Evolutionary conservation across 495 filamentous ascomycete genomes (phyloP), one percentile per base, ranked within the genome.

Genomic region (Trichoderma virens): DNA sequence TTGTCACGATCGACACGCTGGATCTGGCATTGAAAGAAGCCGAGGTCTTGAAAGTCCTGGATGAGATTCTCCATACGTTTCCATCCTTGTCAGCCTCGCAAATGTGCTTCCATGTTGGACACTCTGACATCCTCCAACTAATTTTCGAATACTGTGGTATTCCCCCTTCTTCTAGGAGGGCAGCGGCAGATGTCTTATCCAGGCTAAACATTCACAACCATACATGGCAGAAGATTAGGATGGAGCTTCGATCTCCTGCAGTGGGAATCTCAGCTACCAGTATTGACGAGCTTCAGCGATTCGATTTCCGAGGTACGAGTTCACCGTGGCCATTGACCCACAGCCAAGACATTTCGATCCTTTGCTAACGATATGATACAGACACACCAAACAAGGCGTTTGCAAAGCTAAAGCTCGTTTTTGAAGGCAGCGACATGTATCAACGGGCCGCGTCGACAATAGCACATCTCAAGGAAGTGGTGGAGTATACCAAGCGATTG

Each of bases 31-130:
- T 97, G 61, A 93, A 94, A 70, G 94, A 98, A 74, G 94, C 94
- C 1, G 94, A 98, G 71, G 89, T 91, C 4, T 86, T 98, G 64
- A 98, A 97, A 72, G 92, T 97, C 7, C 71, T 97, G 54, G 93
- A 98, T 71, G 94, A 98, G 69, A 88, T 97, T 54, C 82, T 95
- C 27, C 83, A 88, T 43, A 85, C 87, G 7, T 93, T 97, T 67
- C 93, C 92, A 7, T 86, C 85, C 47, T 78, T 92, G 34, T 79
- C 83, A 4, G 81, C 85, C 11, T 80, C 79, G 27, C 84, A 84
- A 27, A 92, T 97, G 83, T 96, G 92, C 72, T 97, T 96, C 72
- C 86, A 97, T 68, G 76, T 98, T 59, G 95, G 96, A 62, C 94
- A 98, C 72, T 90, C 91, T 0, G 86, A 90, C 70, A 78, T 98